A percentile compares a stretch with the other conserved stretches of the same genome.
These are phyloP conservation scores for Fusarium austroafricanum DNA, from an alignment of 2,329 filamentous ascomycete species.

Conservation along the genomic window DNA sequence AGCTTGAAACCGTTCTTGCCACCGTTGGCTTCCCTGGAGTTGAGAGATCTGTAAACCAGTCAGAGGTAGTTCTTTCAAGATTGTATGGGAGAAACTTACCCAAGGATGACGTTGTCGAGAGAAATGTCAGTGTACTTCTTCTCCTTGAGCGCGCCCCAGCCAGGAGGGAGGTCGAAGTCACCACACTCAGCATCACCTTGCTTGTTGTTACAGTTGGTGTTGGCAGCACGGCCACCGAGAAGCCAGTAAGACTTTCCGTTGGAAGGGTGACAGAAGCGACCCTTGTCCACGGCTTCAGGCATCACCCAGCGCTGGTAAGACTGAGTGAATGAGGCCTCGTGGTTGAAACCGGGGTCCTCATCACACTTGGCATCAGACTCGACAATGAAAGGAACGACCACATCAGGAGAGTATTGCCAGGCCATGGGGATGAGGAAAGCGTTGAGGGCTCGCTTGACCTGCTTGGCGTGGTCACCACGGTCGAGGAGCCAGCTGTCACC, in stretches of 20 bases:
- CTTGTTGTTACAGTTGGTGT: constrained; percentile 10
- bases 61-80: accelerated
- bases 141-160: constrained; percentile 9
- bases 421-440: constrained; percentile 24
- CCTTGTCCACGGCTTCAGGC: neutral
- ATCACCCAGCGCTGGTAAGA: constrained; percentile 3
- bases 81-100: neutral
- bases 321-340: constrained; percentile 3
- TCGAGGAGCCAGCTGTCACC: constrained; percentile 23
- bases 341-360: constrained; percentile 20
- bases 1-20: constrained; percentile 24
- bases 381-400: constrained; percentile 20
- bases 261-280: constrained; percentile 1
- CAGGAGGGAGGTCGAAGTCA: constrained; percentile 10
- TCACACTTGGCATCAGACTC: constrained; percentile 19
- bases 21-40: constrained; percentile 19
- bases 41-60: constrained; percentile 9
- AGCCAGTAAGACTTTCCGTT: constrained; percentile 23
- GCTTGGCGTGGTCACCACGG: constrained; percentile 17
- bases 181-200: constrained; percentile 10
- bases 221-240: neutral
- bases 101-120: constrained; percentile 8
- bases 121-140: constrained; percentile 21
- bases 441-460: constrained; percentile 22
- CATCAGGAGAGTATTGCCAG: constrained; percentile 27